Conservation (phyloP, 768 basidiomycete species). For the Fomitopsis serialis region DNA sequence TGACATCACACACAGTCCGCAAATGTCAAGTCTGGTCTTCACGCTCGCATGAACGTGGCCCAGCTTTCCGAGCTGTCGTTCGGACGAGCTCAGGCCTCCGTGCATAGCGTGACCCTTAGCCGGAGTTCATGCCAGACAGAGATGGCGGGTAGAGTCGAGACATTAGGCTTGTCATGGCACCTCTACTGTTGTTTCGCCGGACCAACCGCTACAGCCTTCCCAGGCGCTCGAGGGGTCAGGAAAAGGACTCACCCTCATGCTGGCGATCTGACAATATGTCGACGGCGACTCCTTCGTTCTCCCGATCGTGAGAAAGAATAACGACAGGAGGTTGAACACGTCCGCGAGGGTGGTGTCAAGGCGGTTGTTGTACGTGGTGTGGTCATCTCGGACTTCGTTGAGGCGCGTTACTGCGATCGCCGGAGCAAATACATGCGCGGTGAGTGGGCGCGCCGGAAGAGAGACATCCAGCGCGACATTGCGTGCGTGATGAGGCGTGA, state of each 20-base stretch:
- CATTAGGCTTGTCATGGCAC: too few relatives aligned
- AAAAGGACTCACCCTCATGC: slow-evolving; percentile 77
- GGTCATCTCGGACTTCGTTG: slow-evolving; percentile 84
- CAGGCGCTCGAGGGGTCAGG: neutral
- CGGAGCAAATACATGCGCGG: neutral
- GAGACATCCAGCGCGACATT: neutral
- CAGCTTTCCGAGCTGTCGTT: too few relatives aligned
- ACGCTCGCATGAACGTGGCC: too few relatives aligned
- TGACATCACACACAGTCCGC: too few relatives aligned
- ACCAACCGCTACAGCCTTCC: too few relatives aligned
- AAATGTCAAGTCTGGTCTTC: too few relatives aligned
- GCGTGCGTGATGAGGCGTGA: neutral
- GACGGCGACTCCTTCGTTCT: slow-evolving; percentile 93
- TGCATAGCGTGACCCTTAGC: too few relatives aligned
- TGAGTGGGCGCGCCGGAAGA: too few relatives aligned
- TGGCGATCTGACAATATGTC: slow-evolving; percentile 93
- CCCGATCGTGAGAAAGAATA: slow-evolving; percentile 98
- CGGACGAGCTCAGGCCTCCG: too few relatives aligned
- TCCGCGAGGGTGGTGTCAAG: slow-evolving; percentile 94
- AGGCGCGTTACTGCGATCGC: slow-evolving; percentile 71
- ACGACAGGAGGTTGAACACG: slow-evolving; percentile 90
- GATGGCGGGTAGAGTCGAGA: too few relatives aligned
- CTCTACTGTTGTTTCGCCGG: too few relatives aligned
- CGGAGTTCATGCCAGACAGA: too few relatives aligned
- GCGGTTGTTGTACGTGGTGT: slow-evolving; percentile 73